Evolutionary conservation across 768 basidiomycete species (phyloP).

Genomic region (Lepiota venenata): DNA sequence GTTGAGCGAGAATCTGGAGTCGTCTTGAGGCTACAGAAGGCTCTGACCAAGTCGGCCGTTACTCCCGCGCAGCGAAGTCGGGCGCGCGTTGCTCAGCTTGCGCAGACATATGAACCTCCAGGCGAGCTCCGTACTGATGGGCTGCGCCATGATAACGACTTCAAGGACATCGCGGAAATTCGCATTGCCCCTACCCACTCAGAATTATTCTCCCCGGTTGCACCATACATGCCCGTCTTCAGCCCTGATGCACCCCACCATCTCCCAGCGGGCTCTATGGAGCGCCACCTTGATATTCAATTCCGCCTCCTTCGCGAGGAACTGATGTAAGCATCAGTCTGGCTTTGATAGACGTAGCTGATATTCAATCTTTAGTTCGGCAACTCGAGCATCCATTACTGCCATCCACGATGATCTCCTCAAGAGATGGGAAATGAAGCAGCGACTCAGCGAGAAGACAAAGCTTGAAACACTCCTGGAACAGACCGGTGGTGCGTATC

Average conservation of each 20-base stretch:
- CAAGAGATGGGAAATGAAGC: not conserved
- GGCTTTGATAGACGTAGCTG: not conserved
- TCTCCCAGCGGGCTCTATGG: constrained; percentile 53
- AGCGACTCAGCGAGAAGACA: constrained; percentile 22
- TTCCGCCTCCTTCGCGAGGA: constrained; percentile 76
- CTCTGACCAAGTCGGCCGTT: not conserved
- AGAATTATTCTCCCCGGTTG: constrained; percentile 48
- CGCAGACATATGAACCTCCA: constrained; percentile 47
- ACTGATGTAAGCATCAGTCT: constrained; percentile 42
- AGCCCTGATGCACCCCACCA: constrained; percentile 61
- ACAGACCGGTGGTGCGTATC: constrained; percentile 59
- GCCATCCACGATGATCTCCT: constrained; percentile 18
- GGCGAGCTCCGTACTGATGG: constrained; percentile 46
- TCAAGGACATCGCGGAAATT: constrained; percentile 50
- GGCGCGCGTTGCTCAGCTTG: constrained; percentile 30
- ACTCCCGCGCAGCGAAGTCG: constrained; percentile 27
- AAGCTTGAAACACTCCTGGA: constrained; percentile 42
- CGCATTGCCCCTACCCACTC: constrained; percentile 67
- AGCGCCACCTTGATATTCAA: constrained; percentile 67
- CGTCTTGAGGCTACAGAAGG: constrained; percentile 20
- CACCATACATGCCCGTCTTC: constrained; percentile 62
- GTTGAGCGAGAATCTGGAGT: constrained; percentile 47
- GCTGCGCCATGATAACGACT: constrained; percentile 70
- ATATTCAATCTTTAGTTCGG: not conserved
- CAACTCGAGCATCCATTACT: no score